A percentile compares a stretch with the other conserved stretches of the same genome.
Evolutionary conservation across 805 yeast species (phyloP).

Genomic region (Starmerella sp.): DNA sequence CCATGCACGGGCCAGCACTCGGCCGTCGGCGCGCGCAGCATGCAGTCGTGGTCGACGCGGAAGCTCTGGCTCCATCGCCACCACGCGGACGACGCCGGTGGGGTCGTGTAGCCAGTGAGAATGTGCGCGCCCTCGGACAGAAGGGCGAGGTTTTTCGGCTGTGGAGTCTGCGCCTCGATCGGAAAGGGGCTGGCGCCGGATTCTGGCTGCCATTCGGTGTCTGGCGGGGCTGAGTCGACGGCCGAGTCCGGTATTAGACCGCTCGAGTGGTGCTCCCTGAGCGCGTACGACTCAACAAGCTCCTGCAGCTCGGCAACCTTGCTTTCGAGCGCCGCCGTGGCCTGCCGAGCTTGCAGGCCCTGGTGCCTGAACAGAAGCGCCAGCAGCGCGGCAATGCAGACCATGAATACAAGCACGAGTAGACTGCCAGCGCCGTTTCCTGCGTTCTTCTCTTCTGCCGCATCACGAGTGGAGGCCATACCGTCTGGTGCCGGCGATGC

Average conservation of each 20-base stretch:
- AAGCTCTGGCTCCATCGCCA: conserved; percentile 1
- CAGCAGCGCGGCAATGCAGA: neutral
- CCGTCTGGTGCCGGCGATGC: too few relatives aligned
- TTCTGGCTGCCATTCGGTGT: too few relatives aligned
- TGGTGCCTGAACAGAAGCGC: neutral
- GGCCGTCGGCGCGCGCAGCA: neutral
- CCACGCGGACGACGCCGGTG: conserved; percentile 6
- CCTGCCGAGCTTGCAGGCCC: neutral
- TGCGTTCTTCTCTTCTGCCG: too few relatives aligned
- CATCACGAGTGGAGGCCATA: too few relatives aligned
- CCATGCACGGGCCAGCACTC: conserved; percentile 14
- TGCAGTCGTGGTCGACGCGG: conserved; percentile 4
- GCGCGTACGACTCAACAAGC: neutral
- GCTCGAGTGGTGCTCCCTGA: neutral
- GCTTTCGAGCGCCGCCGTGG: neutral
- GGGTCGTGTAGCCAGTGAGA: conserved; percentile 6
- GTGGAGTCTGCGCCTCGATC: neutral
- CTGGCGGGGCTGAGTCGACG: too few relatives aligned
- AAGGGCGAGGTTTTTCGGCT: conserved; percentile 6
- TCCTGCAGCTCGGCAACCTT: neutral
- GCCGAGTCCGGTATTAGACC: too few relatives aligned
- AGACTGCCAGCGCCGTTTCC: too few relatives aligned
- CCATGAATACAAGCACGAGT: neutral
- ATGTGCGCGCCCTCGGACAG: conserved; percentile 8
- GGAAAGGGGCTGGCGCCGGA: too few relatives aligned